A percentile compares a stretch with the other conserved stretches of the same genome.
These are phyloP conservation scores for Poterioochromonas sp. DNA, from an alignment of 352 stramenopile genomes.

Conservation along the genomic window DNA sequence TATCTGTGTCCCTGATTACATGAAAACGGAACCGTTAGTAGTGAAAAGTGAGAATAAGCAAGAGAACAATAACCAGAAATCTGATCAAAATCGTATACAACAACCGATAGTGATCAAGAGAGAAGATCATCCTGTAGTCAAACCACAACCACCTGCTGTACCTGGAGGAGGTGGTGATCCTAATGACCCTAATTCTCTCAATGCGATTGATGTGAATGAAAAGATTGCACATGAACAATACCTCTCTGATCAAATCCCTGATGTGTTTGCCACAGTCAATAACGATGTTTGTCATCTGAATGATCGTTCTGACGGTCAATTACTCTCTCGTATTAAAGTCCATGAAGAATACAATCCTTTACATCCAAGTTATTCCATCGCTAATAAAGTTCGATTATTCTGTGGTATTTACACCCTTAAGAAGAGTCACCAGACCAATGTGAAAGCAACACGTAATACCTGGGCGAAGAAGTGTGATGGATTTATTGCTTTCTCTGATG, in stretches of 20 bases:
- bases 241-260: neutral
- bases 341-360: neutral
- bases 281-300: neutral
- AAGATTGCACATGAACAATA: neutral
- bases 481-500: conserved; percentile 9
- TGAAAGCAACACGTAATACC: neutral
- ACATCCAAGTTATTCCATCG: no score
- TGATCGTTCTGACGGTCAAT: neutral
- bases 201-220: no score
- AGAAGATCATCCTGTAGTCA: neutral
- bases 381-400: conserved; percentile 6
- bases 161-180: neutral
- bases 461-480: conserved; percentile 32
- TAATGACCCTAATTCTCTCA: neutral
- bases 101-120: neutral
- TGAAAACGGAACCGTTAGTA: neutral
- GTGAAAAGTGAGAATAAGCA: neutral
- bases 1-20: neutral
- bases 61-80: neutral
- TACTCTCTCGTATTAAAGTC: neutral
- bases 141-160: neutral
- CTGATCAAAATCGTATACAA: neutral
- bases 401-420: conserved; percentile 26
- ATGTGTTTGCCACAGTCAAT: neutral
- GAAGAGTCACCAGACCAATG: neutral